Evolutionary conservation across 1,284 basidiomycete genomes (phyloP), one percentile per base, ranked within the genome.

Genomic region (Fomes fomentarius): DNA sequence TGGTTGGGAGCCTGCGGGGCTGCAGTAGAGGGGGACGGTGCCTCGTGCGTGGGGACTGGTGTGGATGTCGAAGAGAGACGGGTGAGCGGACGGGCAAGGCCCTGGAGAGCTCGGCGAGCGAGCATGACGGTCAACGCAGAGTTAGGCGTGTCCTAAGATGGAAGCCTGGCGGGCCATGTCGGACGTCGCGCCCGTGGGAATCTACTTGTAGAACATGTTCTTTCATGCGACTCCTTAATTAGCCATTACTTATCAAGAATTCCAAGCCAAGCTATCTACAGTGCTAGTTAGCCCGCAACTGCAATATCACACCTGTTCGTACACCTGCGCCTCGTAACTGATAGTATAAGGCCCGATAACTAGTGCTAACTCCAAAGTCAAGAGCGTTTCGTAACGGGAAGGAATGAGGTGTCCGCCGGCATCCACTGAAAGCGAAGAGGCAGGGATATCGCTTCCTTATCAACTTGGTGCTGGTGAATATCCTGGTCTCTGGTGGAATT

Each of bases 1-100:
- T 83, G 80, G 72, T 94, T 94, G 50, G 93, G 90, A n/a, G 91
- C 79, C 75, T 94, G 93, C 35, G 83, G 74, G 38, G 71, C 69
- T 41, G 73, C 69, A 30, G 69, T 59, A 17, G 76, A 72, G 47
- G 71, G 52, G 19, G 77, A 66, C 17, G 73, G 47, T 4, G 61
- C 65, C 28, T 64, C 61, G 30, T 57, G 54, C 3, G 60, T 70
- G 56, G 41, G 71, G 19, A 58, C 62, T 34, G 58, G 45, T 40
- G 57, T 28, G 31, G 63, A 48, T 3, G 66, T 61, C 15, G 70
- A 61, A 2, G 75, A 66, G 44, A 72, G 66, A 51, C 73, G 72
- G 17, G 52, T 59, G 56, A 62, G 69, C 31, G 44, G 68, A 43
- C 61, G 71, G 37, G 68, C 37, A 25, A 69, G 52, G 50, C 70